Conservation (phyloP, 768 basidiomycete species). For the Rhizopogon vesiculosus region DNA sequence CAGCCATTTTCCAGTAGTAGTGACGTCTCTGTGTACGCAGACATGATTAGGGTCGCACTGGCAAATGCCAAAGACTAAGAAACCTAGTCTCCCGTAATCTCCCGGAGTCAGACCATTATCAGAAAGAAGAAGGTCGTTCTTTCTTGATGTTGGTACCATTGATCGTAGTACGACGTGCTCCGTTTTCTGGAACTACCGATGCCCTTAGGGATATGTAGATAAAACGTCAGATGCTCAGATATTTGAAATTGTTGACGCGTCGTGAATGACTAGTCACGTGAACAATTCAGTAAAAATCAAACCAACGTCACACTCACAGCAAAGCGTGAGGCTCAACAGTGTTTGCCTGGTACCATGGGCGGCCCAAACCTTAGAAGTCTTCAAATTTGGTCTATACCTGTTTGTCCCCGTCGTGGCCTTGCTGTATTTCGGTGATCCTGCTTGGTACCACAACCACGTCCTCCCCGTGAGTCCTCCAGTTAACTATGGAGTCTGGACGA, state of each 20-base stretch:
- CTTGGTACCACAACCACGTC: slow-evolving; percentile 79
- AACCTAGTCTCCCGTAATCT: not conserved
- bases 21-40: slow-evolving; percentile 35
- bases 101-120: no score
- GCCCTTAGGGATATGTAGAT: no score
- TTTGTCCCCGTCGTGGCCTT: slow-evolving; percentile 79
- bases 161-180: no score
- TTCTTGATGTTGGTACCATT: no score
- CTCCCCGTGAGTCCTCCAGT: slow-evolving; percentile 51
- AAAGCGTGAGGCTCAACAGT: not conserved
- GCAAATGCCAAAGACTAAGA: not conserved
- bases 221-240: no score
- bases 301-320: no score
- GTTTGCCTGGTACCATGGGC: slow-evolving; percentile 39
- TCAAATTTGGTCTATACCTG: slow-evolving; percentile 86
- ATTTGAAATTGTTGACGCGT: no score
- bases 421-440: slow-evolving; percentile 82
- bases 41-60: slow-evolving; percentile 11
- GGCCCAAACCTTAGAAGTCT: slow-evolving; percentile 83
- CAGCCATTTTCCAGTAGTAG: slow-evolving; percentile 46
- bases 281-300: no score
- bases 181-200: no score
- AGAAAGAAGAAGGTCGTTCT: no score
- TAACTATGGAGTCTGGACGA: not conserved
- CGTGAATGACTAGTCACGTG: no score